Evolutionary conservation across 2,329 filamentous ascomycete species (phyloP).

Genomic region (Dactylellina cionopaga): DNA sequence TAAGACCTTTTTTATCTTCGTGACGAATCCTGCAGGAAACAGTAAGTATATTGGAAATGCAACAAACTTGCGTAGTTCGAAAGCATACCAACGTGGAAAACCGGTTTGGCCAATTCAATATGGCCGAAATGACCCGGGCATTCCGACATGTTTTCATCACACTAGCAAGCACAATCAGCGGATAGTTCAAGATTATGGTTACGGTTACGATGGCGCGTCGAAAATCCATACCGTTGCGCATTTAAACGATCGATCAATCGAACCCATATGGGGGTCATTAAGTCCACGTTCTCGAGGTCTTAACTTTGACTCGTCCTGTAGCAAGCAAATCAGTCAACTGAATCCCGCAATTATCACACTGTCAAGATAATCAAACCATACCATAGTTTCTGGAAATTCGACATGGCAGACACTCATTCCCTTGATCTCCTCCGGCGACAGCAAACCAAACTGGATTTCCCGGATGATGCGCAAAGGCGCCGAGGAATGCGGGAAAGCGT

Average conservation of each 20-base stretch:
- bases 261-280: slow-evolving; percentile 94
- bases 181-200: background rate
- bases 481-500: slow-evolving; percentile 88
- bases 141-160: slow-evolving; percentile 92
- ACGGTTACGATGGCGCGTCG: background rate
- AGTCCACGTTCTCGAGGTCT: slow-evolving; percentile 90
- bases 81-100: slow-evolving; percentile 79
- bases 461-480: slow-evolving; percentile 96
- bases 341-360: background rate
- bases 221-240: slow-evolving; percentile 74
- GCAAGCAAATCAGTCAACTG: slow-evolving; percentile 10
- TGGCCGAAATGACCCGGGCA: slow-evolving; percentile 99
- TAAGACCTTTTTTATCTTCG: slow-evolving; percentile 98
- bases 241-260: slow-evolving; percentile 93
- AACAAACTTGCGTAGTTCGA: background rate
- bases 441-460: slow-evolving; percentile 98
- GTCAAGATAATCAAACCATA: slow-evolving; percentile 58
- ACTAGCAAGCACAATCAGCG: slow-evolving; percentile 61
- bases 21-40: slow-evolving; percentile 78
- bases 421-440: slow-evolving; percentile 99
- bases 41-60: background rate
- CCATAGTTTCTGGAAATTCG: slow-evolving; percentile 98
- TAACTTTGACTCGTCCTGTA: slow-evolving; percentile 81
- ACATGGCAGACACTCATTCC: slow-evolving; percentile 97
- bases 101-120: slow-evolving; percentile 95